Evolutionary conservation across 2,329 filamentous ascomycete genomes (phyloP).

Genomic region (Claviceps pusilla): DNA sequence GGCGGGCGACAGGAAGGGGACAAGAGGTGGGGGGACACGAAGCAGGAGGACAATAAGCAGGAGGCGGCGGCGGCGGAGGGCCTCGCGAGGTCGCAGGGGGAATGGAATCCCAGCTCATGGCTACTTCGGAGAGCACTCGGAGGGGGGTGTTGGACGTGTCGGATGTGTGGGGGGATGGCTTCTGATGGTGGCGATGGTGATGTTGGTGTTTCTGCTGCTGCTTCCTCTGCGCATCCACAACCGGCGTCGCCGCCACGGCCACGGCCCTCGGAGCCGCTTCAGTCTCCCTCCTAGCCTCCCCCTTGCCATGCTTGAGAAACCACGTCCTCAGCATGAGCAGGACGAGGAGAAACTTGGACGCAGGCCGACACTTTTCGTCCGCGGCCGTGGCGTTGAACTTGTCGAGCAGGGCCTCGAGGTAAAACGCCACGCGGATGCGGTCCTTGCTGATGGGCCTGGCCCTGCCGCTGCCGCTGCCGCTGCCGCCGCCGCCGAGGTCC

Average conservation of each 20-base stretch:
- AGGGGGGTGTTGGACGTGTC: conserved; percentile 34
- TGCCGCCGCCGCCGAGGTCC: too few relatives aligned
- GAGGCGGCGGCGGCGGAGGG: conserved; percentile 1
- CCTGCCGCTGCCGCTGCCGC: too few relatives aligned
- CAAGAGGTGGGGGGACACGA: conserved; percentile 10
- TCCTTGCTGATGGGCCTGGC: conserved; percentile 53
- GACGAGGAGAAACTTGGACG: conserved; percentile 56
- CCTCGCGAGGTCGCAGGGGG: conserved; percentile 10
- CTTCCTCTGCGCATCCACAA: neutral
- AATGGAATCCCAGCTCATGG: conserved; percentile 26
- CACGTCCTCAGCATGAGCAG: conserved; percentile 55
- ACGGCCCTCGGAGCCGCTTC: too few relatives aligned
- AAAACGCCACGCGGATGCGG: conserved; percentile 48
- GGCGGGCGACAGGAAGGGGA: conserved; percentile 3
- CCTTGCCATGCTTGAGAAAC: conserved; percentile 41
- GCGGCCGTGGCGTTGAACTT: conserved; percentile 51
- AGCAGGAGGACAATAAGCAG: neutral
- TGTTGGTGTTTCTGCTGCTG: neutral
- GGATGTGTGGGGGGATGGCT: neutral
- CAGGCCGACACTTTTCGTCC: conserved; percentile 47
- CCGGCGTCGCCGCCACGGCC: too few relatives aligned
- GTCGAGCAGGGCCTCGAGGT: conserved; percentile 54
- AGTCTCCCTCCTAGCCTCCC: neutral
- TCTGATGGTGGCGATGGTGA: neutral
- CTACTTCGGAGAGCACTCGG: conserved; percentile 41